phyloP scores from a whole-genome alignment of 106 monocot species.

The Dendrobium officinale region DNA sequence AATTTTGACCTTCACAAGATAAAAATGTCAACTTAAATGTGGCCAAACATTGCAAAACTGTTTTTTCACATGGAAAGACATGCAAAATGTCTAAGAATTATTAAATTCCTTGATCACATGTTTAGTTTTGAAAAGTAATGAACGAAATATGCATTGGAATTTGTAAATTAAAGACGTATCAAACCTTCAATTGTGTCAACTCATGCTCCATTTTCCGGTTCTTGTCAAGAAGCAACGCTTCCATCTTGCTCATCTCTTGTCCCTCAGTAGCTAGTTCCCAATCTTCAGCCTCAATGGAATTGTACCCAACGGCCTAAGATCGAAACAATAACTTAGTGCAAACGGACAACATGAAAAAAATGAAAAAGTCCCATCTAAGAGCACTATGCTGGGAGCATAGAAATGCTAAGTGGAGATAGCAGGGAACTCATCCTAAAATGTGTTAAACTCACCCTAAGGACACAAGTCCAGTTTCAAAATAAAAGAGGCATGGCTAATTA shows the following conservation, averaged over 20 bases:
- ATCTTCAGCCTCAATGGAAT: slow-evolving; percentile 98
- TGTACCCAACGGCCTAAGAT: slow-evolving; percentile 93
- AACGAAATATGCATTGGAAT: background rate
- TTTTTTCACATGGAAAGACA: background rate
- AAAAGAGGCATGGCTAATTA: background rate
- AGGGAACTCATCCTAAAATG: background rate
- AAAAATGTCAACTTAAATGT: background rate
- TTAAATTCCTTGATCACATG: background rate
- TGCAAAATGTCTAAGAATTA: background rate
- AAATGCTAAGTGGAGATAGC: background rate
- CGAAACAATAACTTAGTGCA: background rate
- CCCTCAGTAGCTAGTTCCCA: slow-evolving; percentile 93
- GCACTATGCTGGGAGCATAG: background rate
- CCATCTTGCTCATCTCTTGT: slow-evolving; percentile 99
- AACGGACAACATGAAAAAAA: background rate
- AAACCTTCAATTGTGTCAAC: slow-evolving; percentile 90
- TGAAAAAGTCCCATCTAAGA: background rate
- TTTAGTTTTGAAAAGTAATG: background rate
- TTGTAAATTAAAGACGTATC: background rate
- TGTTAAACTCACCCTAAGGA: too few relatives aligned
- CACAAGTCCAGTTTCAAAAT: background rate
- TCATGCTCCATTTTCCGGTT: slow-evolving; percentile 99
- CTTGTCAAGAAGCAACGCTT: slow-evolving; percentile 92
- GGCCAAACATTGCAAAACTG: background rate
- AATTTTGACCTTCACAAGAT: slow-evolving; percentile 65